These are phyloP conservation scores for Takashimella tepidaria DNA, from an alignment of 1,284 basidiomycete species.

Conservation along the genomic window DNA sequence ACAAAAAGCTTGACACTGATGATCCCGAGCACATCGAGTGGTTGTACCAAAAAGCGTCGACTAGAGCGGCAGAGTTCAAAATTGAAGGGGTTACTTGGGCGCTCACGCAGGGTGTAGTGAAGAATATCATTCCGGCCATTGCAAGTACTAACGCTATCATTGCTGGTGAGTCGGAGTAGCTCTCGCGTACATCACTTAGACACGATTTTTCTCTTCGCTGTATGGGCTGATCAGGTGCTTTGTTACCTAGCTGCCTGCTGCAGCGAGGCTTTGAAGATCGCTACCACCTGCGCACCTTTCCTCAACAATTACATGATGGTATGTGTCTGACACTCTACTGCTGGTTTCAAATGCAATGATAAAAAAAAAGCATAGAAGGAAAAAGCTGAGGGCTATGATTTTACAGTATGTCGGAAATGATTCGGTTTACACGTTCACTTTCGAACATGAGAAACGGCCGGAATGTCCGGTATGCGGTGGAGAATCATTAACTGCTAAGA, in stretches of 20 bases:
- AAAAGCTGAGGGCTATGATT: too few species aligned
- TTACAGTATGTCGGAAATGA: slow-evolving; percentile 78
- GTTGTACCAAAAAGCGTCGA: slow-evolving; percentile 74
- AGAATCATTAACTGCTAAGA: slow-evolving; percentile 66
- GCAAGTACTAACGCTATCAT: slow-evolving; percentile 96
- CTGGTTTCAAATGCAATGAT: not conserved
- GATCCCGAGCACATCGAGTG: slow-evolving; percentile 95
- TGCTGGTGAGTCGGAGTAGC: slow-evolving; percentile 62
- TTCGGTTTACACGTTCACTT: slow-evolving; percentile 95
- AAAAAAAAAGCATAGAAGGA: slow-evolving; percentile 3
- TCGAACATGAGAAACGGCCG: slow-evolving; percentile 84
- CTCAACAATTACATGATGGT: slow-evolving; percentile 99
- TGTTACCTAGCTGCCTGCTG: slow-evolving; percentile 84
- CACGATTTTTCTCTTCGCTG: slow-evolving; percentile 16
- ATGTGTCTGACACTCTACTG: slow-evolving; percentile 30
- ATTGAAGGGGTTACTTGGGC: slow-evolving; percentile 98
- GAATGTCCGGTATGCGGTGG: slow-evolving; percentile 98
- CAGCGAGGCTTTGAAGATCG: slow-evolving; percentile 98
- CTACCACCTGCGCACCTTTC: slow-evolving; percentile 86
- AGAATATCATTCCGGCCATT: slow-evolving; percentile 99
- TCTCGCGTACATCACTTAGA: too few species aligned
- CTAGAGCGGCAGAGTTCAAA: slow-evolving; percentile 83
- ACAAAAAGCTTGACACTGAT: slow-evolving; percentile 92
- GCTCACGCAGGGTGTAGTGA: slow-evolving; percentile 96
- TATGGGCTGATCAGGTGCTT: not conserved